Conservation (phyloP, 2,329 filamentous ascomycete genomes). For the Keithomyces neogunnii region DNA sequence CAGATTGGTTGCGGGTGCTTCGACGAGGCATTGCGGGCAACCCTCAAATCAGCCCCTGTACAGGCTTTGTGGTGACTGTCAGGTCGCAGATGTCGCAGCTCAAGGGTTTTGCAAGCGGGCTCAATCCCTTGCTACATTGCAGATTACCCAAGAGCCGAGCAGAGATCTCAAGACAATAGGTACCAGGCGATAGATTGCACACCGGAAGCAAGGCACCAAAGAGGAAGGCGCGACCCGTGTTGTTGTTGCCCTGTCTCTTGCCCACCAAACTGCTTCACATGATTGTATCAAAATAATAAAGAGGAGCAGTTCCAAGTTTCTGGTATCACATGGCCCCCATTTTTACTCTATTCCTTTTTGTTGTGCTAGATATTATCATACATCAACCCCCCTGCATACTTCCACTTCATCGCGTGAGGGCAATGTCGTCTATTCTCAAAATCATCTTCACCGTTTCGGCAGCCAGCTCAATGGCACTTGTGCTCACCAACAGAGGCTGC, state of each 20-base stretch:
- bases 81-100: background rate
- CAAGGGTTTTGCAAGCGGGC: background rate
- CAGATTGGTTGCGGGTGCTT: slow-evolving; percentile 9
- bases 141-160: background rate
- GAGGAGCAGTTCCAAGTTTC: background rate
- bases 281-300: background rate
- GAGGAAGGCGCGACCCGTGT: background rate
- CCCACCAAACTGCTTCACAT: background rate
- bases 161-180: no score
- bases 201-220: background rate
- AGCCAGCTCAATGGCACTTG: slow-evolving; percentile 92
- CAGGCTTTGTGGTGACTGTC: background rate
- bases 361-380: slow-evolving; percentile 25
- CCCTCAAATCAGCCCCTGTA: background rate
- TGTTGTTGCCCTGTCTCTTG: background rate
- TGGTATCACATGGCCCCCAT: slow-evolving; percentile 8
- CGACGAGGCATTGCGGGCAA: slow-evolving; percentile 8
- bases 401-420: slow-evolving; percentile 45
- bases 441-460: slow-evolving; percentile 98
- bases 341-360: slow-evolving; percentile 12
- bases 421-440: slow-evolving; percentile 59
- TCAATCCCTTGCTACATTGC: background rate
- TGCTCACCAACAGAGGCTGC: slow-evolving; percentile 92
- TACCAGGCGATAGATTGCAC: no score
- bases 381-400: slow-evolving; percentile 21